These are phyloP conservation scores for Blepharisma stoltei DNA, from an alignment of 73 alveolate species.

Conservation along the genomic window DNA sequence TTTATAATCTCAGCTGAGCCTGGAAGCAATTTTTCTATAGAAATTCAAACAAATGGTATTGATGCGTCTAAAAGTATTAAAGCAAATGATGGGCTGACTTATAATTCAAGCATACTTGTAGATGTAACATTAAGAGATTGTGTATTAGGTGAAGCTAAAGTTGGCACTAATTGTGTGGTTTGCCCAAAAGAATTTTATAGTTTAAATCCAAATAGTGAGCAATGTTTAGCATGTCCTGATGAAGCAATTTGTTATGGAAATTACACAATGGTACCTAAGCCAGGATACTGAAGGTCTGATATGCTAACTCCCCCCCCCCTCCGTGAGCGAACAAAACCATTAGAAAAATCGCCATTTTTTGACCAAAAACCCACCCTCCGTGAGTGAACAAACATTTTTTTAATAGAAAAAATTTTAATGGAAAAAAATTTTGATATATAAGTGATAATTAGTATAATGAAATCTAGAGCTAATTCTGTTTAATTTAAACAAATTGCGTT, in stretches of 20 bases:
- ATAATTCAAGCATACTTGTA: neutral
- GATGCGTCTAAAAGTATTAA: neutral
- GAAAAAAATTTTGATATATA: too few relatives aligned
- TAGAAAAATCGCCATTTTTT: too few relatives aligned
- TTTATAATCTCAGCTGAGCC: neutral
- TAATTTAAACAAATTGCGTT: too few relatives aligned
- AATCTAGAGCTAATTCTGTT: too few relatives aligned
- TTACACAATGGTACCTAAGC: neutral
- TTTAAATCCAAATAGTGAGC: neutral
- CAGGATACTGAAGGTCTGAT: conserved; percentile 20
- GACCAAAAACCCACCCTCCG: too few relatives aligned
- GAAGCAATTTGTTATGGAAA: conserved; percentile 9
- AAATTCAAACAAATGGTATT: neutral
- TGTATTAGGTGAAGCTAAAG: neutral
- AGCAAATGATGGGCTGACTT: neutral
- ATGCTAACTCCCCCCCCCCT: too few relatives aligned
- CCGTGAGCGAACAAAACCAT: too few relatives aligned
- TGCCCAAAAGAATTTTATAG: neutral
- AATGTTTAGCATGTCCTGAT: neutral
- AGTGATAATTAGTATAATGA: too few relatives aligned
- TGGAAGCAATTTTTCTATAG: neutral
- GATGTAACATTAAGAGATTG: neutral
- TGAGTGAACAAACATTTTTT: too few relatives aligned
- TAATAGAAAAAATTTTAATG: too few relatives aligned
- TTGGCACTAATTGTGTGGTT: neutral